A percentile compares a stretch with the other conserved stretches of the same genome.
phyloP scores from a whole-genome alignment of 1,139 yeast species.

The Scheffersomyces cryptocercus region DNA sequence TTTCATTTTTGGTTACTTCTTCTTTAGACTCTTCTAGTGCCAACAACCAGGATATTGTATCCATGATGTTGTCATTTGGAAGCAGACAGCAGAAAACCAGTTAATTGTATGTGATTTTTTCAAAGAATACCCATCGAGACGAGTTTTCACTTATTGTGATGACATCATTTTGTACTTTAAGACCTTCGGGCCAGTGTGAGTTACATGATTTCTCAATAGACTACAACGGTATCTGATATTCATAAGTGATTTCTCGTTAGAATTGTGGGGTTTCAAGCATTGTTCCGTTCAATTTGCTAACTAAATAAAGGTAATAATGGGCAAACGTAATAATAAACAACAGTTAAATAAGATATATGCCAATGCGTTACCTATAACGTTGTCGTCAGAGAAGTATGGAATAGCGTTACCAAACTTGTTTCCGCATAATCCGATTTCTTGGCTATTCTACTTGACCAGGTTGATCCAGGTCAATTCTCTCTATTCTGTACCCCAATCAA shows the following conservation, averaged over 20 bases:
- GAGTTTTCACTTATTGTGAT: conserved; percentile 30
- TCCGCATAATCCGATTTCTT: conserved; percentile 63
- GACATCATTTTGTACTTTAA: conserved; percentile 57
- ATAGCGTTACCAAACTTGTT: conserved; percentile 45
- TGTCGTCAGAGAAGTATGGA: conserved; percentile 36
- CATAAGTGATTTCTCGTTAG: neutral
- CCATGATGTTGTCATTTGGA: too few relatives aligned
- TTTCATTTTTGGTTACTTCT: too few relatives aligned
- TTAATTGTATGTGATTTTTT: conserved; percentile 7
- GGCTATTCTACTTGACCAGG: conserved; percentile 47
- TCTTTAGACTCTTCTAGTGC: too few relatives aligned
- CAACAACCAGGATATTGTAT: too few relatives aligned
- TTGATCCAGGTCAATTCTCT: conserved; percentile 24
- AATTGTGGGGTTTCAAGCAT: neutral
- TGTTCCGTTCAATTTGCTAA: conserved; percentile 11
- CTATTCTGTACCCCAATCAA: conserved; percentile 29
- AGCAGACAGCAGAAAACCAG: neutral
- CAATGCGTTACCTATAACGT: conserved; percentile 51
- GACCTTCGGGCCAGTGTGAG: conserved; percentile 60
- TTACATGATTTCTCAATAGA: conserved; percentile 84
- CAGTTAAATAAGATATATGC: conserved; percentile 35
- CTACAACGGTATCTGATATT: conserved; percentile 99
- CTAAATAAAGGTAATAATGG: conserved; percentile 18
- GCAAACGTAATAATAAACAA: conserved; percentile 23
- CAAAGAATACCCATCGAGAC: neutral